Evolutionary conservation across 2,329 filamentous ascomycete genomes (phyloP), one percentile per base, ranked within the genome.

Genomic region (Tolypocladium cylindrosporum): DNA sequence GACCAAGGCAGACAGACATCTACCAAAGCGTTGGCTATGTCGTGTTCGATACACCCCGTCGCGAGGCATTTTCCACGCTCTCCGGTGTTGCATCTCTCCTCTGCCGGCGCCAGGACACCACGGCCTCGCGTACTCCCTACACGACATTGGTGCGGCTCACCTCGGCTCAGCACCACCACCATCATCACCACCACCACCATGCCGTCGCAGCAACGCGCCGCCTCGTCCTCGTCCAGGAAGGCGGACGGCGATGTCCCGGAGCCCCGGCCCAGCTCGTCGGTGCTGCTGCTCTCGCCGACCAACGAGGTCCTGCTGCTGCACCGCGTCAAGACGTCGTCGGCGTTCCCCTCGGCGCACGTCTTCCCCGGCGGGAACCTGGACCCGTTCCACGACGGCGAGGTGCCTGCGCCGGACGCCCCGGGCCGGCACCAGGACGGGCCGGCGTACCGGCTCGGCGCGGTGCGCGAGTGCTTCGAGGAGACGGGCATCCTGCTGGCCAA

Each of bases 381-480:
- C 14, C 72, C 82, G 0, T 82, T 82, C 24, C 90, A 96, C 66
- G 93, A 97, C 65, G 91, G 89, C 3, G 63, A 63, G 0, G 70
- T 83, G 1, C 78, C 80, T 0, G 62, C 61, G 0, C 64, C 69
- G 0, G 78, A 78, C 19, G 77, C 83, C 36, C 71, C 76, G 0
- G 75, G 72, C 11, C 76, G 87, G 14, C 91, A 97, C 65, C 71
- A 77, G 13, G 92, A 97, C 69, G 85, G 85, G 1, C 74, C 77
- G 0, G 81, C 84, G 3, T 97, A 97, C 68, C 80, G 91, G n/a
- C 73, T 90, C 41, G 91, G 88, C 7, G 94, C 92, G 0, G 84
- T 97, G 31, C 80, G 94, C 8, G 94, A 97, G 76, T 91, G 91
- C 0, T 97, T 97, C 68, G 94, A 99, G 70, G 94, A 97, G 75